A percentile compares a stretch with the other conserved stretches of the same genome.
Conservation (phyloP, 768 basidiomycete species). For the Trametes villosa region DNA sequence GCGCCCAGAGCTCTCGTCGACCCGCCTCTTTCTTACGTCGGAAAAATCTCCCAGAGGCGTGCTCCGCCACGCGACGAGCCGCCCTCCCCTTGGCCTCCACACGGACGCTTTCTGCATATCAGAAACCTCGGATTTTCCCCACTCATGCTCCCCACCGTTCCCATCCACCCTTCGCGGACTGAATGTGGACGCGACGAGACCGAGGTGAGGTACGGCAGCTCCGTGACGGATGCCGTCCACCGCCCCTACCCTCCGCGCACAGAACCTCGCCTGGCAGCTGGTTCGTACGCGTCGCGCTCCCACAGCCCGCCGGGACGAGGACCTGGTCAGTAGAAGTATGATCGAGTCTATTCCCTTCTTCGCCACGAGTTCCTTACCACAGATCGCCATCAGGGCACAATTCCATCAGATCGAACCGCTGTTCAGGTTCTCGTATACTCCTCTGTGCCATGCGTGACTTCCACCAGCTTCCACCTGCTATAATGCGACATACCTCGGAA, state of each 20-base stretch:
- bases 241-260: background rate
- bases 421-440: background rate
- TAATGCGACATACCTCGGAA: slow-evolving; percentile 13
- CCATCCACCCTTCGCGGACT: slow-evolving; percentile 5
- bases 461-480: background rate
- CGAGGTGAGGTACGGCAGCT: background rate
- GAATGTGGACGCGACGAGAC: background rate
- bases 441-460: slow-evolving; percentile 6
- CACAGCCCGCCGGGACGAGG: background rate
- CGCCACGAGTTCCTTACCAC: slow-evolving; percentile 7
- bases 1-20: background rate
- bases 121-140: slow-evolving; percentile 17
- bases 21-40: background rate
- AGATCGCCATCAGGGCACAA: slow-evolving; percentile 17
- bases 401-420: slow-evolving; percentile 22
- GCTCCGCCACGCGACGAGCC: background rate
- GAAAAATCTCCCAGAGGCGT: background rate
- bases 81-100: slow-evolving; percentile 4
- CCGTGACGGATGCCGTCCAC: background rate
- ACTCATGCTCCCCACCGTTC: slow-evolving; percentile 5
- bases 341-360: slow-evolving; percentile 13
- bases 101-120: background rate
- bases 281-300: background rate
- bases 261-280: no score
- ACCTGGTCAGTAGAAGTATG: slow-evolving; percentile 2